Evolutionary conservation across 208 protist species (phyloP).

Genomic region (Naegleria gruberi): DNA sequence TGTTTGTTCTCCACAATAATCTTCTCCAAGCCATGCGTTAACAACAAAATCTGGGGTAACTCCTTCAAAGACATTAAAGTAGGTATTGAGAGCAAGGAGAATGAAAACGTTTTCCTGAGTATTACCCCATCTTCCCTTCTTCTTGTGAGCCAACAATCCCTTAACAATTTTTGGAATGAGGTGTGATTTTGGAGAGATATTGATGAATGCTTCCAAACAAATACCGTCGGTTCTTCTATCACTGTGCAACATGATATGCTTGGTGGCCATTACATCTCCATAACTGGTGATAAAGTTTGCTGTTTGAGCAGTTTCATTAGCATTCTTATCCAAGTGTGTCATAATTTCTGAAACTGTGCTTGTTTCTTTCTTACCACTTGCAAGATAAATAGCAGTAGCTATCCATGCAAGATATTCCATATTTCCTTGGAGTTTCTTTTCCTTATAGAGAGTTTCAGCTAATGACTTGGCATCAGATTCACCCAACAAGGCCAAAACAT

Average conservation of each 20-base stretch:
- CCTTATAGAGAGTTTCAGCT: neutral
- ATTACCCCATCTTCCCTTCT: constrained; percentile 9
- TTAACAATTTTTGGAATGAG: neutral
- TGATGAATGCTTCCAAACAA: neutral
- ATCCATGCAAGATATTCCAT: neutral
- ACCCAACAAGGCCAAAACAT: neutral
- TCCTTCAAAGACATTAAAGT: neutral
- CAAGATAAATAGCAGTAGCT: neutral
- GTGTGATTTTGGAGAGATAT: neutral
- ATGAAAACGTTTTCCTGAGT: constrained; percentile 11
- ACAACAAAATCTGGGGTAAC: neutral
- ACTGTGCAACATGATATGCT: neutral
- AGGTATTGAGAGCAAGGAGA: neutral
- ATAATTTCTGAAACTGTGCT: neutral
- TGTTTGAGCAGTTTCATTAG: constrained; percentile 7
- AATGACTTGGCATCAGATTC: neutral
- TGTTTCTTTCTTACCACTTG: neutral
- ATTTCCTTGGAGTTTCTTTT: neutral
- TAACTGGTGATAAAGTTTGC: neutral
- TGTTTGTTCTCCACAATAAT: neutral
- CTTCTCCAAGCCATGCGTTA: neutral
- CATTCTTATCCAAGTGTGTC: neutral
- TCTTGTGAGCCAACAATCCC: constrained; percentile 3
- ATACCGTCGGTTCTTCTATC: constrained; percentile 6
- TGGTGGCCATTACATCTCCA: neutral